Conservation (phyloP, 2,329 filamentous ascomycete genomes). For the Colletotrichum acutatum region DNA sequence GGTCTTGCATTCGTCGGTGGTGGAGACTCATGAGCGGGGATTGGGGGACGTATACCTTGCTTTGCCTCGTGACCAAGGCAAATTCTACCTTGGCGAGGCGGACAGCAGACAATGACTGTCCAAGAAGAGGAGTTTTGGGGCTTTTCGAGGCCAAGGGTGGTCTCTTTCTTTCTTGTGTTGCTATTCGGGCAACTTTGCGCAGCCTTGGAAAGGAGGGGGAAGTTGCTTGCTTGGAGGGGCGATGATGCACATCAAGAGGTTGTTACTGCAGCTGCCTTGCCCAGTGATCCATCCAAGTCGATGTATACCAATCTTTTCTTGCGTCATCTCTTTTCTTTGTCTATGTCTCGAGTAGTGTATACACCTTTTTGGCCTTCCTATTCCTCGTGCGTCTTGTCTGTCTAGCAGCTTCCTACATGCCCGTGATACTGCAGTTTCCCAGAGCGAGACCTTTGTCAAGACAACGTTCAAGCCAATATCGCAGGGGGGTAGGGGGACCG, state of each 20-base stretch:
- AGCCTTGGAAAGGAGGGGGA: slow-evolving; percentile 4
- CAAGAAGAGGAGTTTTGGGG: slow-evolving; percentile 19
- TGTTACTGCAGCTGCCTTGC: background rate
- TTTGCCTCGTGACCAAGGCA: slow-evolving; percentile 1
- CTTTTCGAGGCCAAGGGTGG: slow-evolving; percentile 3
- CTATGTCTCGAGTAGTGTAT: slow-evolving; percentile 23
- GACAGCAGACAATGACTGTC: slow-evolving; percentile 4
- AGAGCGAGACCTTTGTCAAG: too few relatives aligned
- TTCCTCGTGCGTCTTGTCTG: background rate
- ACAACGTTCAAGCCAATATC: too few relatives aligned
- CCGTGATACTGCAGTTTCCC: background rate
- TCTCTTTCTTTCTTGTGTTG: background rate
- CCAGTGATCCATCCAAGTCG: background rate
- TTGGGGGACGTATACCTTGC: background rate
- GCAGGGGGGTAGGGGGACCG: too few relatives aligned
- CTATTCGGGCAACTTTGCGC: background rate
- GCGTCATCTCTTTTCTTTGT: background rate
- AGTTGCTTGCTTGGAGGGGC: slow-evolving; percentile 5
- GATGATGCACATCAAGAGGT: background rate
- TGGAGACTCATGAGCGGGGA: slow-evolving; percentile 38
- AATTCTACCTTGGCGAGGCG: slow-evolving; percentile 6
- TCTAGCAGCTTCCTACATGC: background rate
- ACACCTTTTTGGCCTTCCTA: background rate
- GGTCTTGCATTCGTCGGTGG: slow-evolving; percentile 63
- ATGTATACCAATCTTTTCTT: slow-evolving; percentile 22